Evolutionary conservation across 345 rosid species (phyloP), one percentile per base, ranked within the genome.

Genomic region (Aquilaria sinensis): DNA sequence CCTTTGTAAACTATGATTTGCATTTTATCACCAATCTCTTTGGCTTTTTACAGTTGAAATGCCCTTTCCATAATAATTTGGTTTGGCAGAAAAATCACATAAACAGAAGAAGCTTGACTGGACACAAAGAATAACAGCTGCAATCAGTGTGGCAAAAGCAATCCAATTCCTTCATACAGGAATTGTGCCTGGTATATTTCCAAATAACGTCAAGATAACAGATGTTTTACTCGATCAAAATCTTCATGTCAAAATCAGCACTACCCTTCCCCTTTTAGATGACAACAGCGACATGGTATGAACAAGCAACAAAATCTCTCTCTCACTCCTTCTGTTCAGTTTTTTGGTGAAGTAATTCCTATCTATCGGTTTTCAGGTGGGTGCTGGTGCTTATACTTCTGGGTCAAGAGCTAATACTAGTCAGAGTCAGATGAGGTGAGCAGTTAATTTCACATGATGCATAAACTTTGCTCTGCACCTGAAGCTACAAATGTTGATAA

Each of bases 151-250:
- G 9, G 76, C 78, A 50, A 83, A 73, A 76, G 85, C 83, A 2
- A 58, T 86, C 47, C 83, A 81, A 67, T 86, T 83, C 69, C 82
- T 86, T 53, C 85, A 86, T 56, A 80, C 82, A 0, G 84, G 91
- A 56, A 79, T 74, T 48, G 71, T 83, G 10, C 92, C 89, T 1
- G 89, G 87, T 30, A 62, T 81, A 13, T 73, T 67, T 57, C 68
- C 78, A 2, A 79, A 78, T 55, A 68, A 68, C 62, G 58, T 86
- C 60, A 86, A 78, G 75, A 83, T 80, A 61, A 81, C 87, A 31
- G 89, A 86, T 64, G 73, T 78, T 61, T 33, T 81, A 3, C 51
- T 83, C 60, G 84, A 86, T 66, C 78, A 73, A 37, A 64, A 80
- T 62, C 75, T 79, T 57, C 81, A 62, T 33, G 79, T 73, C 4